Evolutionary conservation across 176 grass and related monocot genomes (phyloP).

Genomic region (Olyra latifolia): DNA sequence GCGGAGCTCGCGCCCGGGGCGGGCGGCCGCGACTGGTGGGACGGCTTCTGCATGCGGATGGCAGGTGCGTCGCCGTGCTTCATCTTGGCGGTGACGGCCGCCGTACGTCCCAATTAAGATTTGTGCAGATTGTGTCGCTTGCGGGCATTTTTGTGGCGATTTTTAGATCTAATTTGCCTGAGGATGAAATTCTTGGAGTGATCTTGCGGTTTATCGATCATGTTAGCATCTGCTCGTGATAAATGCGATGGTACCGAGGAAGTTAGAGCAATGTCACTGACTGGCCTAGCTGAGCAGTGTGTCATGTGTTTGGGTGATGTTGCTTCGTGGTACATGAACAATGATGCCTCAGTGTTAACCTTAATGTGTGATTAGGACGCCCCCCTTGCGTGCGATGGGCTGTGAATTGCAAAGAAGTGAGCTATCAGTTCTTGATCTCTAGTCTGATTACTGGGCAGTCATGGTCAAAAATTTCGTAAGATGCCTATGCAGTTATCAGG

Average conservation of each 20-base stretch:
- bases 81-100: neutral
- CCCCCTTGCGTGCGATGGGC: neutral
- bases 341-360: neutral
- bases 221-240: neutral
- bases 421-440: neutral
- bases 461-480: neutral
- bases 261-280: slow-evolving; percentile 26
- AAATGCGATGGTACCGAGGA: neutral
- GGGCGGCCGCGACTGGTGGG: slow-evolving; percentile 49
- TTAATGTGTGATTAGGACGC: neutral
- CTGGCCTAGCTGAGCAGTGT: neutral
- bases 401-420: neutral
- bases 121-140: slow-evolving; percentile 29
- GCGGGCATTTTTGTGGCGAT: neutral
- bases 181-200: neutral
- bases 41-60: slow-evolving; percentile 50
- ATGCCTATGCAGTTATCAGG: neutral
- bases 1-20: neutral
- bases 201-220: slow-evolving; percentile 8
- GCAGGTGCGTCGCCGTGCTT: slow-evolving; percentile 28
- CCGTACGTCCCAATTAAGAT: slow-evolving; percentile 20
- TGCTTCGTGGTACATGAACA: neutral
- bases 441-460: neutral
- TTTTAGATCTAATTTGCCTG: slow-evolving; percentile 39
- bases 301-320: slow-evolving; percentile 1